phyloP scores from a whole-genome alignment of 371 early-diverging fungal species.

The Rozella allomycis region DNA sequence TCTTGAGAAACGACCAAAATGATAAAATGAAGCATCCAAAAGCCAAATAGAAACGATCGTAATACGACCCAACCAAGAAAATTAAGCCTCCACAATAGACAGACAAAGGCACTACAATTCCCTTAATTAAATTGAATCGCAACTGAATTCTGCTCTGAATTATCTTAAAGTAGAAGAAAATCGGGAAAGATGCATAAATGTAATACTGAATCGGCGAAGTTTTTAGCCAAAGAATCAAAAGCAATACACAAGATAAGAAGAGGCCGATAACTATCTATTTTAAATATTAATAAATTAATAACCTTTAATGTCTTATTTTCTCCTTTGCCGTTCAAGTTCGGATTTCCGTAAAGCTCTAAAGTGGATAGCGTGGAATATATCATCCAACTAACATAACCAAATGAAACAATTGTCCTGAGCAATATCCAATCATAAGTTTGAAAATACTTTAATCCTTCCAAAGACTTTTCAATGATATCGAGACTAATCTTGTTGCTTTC shows the following conservation, averaged over 20 bases:
- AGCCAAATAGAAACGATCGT: too few relatives aligned
- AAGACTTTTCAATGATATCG: slow-evolving; percentile 31
- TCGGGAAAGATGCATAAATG: slow-evolving; percentile 56
- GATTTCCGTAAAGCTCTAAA: too few relatives aligned
- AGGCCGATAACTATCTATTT: slow-evolving; percentile 36
- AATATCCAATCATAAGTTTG: slow-evolving; percentile 74
- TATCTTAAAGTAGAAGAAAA: slow-evolving; percentile 64
- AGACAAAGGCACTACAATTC: too few relatives aligned
- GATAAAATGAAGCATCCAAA: too few relatives aligned
- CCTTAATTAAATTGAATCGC: too few relatives aligned
- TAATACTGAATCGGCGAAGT: slow-evolving; percentile 61
- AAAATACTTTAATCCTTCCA: slow-evolving; percentile 65
- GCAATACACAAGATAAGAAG: slow-evolving; percentile 16
- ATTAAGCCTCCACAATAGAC: too few relatives aligned
- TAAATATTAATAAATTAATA: slow-evolving; percentile 10
- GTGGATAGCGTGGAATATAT: slow-evolving; percentile 17
- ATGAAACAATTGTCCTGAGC: slow-evolving; percentile 51
- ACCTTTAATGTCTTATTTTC: background rate
- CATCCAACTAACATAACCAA: slow-evolving; percentile 86
- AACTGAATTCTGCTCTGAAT: too few relatives aligned
- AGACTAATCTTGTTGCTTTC: slow-evolving; percentile 39
- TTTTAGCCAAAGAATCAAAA: slow-evolving; percentile 35
- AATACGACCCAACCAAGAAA: too few relatives aligned
- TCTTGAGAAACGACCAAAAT: too few relatives aligned
- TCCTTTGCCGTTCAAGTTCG: background rate